Percentiles rank a stretch among this genome's conserved stretches.
Conservation (phyloP, 495 filamentous ascomycete genomes). For the Talaromyces thailandensis region DNA sequence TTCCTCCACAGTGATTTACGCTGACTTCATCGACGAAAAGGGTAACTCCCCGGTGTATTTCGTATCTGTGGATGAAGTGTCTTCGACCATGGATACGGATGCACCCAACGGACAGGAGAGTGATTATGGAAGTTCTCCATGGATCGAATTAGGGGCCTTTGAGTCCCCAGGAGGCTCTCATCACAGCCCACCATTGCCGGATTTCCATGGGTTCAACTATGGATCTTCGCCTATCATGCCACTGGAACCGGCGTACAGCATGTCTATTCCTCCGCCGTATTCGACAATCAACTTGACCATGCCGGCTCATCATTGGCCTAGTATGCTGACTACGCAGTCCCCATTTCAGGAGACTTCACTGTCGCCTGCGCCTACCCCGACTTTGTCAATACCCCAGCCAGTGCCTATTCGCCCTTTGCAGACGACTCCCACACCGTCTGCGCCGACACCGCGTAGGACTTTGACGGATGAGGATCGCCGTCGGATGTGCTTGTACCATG, state of each 20-base stretch:
- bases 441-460: slow-evolving; percentile 71
- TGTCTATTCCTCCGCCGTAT: slow-evolving; percentile 39
- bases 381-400: slow-evolving; percentile 8
- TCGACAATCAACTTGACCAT: slow-evolving; percentile 51
- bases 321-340: slow-evolving; percentile 54
- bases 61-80: slow-evolving; percentile 14
- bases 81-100: slow-evolving; percentile 34
- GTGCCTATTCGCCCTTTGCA: slow-evolving; percentile 8
- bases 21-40: not conserved
- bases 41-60: not conserved
- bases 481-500: slow-evolving; percentile 91
- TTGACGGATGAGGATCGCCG: slow-evolving; percentile 88
- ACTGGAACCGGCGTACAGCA: slow-evolving; percentile 31
- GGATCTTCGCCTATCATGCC: slow-evolving; percentile 25
- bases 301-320: slow-evolving; percentile 63
- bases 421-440: slow-evolving; percentile 31
- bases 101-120: slow-evolving; percentile 31
- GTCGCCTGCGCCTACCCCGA: slow-evolving; percentile 7
- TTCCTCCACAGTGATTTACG: not conserved
- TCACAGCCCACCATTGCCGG: slow-evolving; percentile 33
- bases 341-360: slow-evolving; percentile 32
- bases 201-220: slow-evolving; percentile 36
- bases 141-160: slow-evolving; percentile 41
- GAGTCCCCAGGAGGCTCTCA: slow-evolving; percentile 26
- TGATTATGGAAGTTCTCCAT: slow-evolving; percentile 43